Conservation (phyloP, 306 rosid genomes). For the Myrica gale region DNA sequence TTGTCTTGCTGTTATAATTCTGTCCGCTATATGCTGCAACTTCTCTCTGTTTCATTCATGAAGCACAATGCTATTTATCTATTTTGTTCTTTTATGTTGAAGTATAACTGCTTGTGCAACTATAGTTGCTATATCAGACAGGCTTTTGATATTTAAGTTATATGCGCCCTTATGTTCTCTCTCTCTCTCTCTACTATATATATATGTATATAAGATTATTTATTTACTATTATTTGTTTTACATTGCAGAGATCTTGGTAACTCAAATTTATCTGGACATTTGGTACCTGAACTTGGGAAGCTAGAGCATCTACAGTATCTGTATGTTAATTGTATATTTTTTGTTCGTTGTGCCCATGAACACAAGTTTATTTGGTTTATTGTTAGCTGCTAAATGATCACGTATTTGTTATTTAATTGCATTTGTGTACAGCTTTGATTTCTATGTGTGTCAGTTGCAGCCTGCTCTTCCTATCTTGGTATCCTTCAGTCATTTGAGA, state of each 20-base stretch:
- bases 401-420: not conserved
- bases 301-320: slow-evolving; percentile 82
- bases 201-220: not conserved
- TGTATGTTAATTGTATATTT: slow-evolving; percentile 46
- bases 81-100: slow-evolving; percentile 13
- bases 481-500: not conserved
- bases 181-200: not conserved
- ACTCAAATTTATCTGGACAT: slow-evolving; percentile 90
- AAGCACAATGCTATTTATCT: not conserved
- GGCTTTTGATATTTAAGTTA: not conserved
- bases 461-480: not conserved
- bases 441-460: slow-evolving; percentile 10
- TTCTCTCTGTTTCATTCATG: not conserved
- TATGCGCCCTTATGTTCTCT: not conserved
- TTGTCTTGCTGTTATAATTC: not conserved
- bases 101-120: not conserved
- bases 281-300: slow-evolving; percentile 83
- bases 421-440: not conserved
- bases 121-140: not conserved
- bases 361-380: slow-evolving; percentile 1
- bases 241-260: slow-evolving; percentile 80
- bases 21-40: not conserved
- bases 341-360: not conserved
- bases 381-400: not conserved
- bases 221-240: not conserved